Conservation (phyloP, 495 filamentous ascomycete genomes). For the Daldinia caldariorum region DNA sequence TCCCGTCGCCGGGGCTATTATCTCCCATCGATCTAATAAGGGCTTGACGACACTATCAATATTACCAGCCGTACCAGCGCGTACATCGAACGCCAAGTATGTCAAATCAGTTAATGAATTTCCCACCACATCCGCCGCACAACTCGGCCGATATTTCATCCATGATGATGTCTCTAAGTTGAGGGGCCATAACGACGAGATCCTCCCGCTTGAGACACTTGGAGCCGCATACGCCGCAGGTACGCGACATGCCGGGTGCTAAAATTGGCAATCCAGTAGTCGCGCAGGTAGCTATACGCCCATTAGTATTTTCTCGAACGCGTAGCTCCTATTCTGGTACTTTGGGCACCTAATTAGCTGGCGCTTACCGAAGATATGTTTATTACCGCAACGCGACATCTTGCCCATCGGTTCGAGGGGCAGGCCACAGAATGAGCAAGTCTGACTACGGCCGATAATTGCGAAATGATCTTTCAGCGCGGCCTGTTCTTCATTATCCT, state of each 20-base stretch:
- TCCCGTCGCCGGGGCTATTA: neutral
- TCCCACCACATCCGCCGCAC: constrained; percentile 59
- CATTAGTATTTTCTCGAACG: neutral
- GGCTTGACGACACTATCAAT: neutral
- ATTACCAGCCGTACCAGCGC: neutral
- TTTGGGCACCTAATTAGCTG: too few relatives aligned
- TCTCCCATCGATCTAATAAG: neutral
- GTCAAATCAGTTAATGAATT: constrained; percentile 51
- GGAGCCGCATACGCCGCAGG: constrained; percentile 56
- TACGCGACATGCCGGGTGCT: constrained; percentile 53
- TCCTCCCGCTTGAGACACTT: constrained; percentile 51
- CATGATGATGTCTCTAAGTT: constrained; percentile 46
- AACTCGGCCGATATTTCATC: constrained; percentile 47
- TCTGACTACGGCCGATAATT: constrained; percentile 40
- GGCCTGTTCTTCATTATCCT: constrained; percentile 14
- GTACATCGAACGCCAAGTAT: neutral
- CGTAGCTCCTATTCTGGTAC: neutral
- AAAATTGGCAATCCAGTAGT: constrained; percentile 57
- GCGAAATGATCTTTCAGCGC: constrained; percentile 47
- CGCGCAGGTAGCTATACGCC: constrained; percentile 48
- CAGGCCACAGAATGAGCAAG: constrained; percentile 52
- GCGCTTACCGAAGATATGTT: constrained; percentile 49
- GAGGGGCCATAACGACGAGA: constrained; percentile 44
- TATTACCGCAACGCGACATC: constrained; percentile 41
- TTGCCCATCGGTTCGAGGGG: constrained; percentile 29